Evolutionary conservation across 208 protist species (phyloP).

Genomic region (Trypanosoma scelopori): DNA sequence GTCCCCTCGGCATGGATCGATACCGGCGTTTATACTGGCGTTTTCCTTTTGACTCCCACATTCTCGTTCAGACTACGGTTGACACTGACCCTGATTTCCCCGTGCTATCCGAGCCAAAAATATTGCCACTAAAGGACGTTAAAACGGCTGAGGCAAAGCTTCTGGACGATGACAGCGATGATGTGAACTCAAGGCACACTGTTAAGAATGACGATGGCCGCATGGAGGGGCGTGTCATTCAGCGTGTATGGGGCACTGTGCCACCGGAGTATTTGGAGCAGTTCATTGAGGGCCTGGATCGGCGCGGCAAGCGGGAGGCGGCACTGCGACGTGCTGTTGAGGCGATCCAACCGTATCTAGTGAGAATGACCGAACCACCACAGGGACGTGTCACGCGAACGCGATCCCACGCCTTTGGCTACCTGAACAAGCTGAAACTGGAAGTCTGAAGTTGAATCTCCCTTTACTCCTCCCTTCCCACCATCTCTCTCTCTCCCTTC

Average conservation of each 20-base stretch:
- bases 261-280: conserved; percentile 46
- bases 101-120: conserved; percentile 35
- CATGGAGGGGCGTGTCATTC: conserved; percentile 15
- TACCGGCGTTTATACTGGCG: conserved; percentile 88
- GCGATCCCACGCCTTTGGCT: conserved; percentile 69
- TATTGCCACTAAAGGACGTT: conserved; percentile 23
- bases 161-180: conserved; percentile 54
- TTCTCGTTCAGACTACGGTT: conserved; percentile 72
- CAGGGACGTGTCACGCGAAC: conserved; percentile 59
- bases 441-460: conserved; percentile 17
- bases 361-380: conserved; percentile 33
- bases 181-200: conserved; percentile 5
- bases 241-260: conserved; percentile 69
- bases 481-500: conserved; percentile 8
- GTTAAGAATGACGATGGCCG: neutral
- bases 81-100: conserved; percentile 37
- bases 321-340: conserved; percentile 49
- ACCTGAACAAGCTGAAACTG: conserved; percentile 72
- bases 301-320: conserved; percentile 65
- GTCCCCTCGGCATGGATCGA: conserved; percentile 83
- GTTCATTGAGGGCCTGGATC: conserved; percentile 68
- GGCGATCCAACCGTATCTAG: conserved; percentile 50
- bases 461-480: neutral
- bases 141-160: conserved; percentile 25
- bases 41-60: conserved; percentile 66